Percentiles rank a stretch among this genome's conserved stretches.
These are phyloP conservation scores for Beta vulgaris DNA, from an alignment of 148 eudicot species.

Conservation along the genomic window DNA sequence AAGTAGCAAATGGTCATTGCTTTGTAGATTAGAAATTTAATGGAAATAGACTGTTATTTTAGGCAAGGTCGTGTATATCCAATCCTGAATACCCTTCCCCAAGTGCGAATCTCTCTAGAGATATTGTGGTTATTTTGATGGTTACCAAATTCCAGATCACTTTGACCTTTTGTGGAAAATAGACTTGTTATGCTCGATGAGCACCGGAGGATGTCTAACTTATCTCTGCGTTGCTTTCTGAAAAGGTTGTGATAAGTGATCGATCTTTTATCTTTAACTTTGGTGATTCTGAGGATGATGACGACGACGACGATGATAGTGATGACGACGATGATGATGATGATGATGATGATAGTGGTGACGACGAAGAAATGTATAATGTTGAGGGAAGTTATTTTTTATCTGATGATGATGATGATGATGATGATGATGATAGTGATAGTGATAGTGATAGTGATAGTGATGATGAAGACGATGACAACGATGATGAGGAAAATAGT, in stretches of 20 bases:
- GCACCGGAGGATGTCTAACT: conserved; percentile 32
- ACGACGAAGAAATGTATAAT: conserved; percentile 6
- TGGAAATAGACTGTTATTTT: neutral
- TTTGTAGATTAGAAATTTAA: neutral
- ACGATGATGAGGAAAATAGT: conserved; percentile 18
- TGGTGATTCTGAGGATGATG: conserved; percentile 22
- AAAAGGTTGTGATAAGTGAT: conserved; percentile 31
- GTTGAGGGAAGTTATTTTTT: conserved; percentile 5
- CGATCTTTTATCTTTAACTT: conserved; percentile 29
- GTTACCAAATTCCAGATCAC: neutral
- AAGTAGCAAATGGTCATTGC: neutral
- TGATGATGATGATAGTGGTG: conserved; percentile 13
- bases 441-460: conserved; percentile 4
- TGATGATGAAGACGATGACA: conserved; percentile 3
- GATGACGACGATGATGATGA: conserved; percentile 9
- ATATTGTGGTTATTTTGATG: conserved; percentile 1
- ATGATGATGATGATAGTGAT: conserved; percentile 16
- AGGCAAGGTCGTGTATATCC: neutral
- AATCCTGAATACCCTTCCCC: neutral
- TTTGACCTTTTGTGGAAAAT: neutral
- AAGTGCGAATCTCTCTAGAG: neutral
- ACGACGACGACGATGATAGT: conserved; percentile 19
- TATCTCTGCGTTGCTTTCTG: conserved; percentile 31
- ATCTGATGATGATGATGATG: conserved; percentile 5
- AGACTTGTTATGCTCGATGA: conserved; percentile 2